Percentiles rank a stretch among this genome's conserved stretches.
phyloP scores from a whole-genome alignment of 495 filamentous ascomycete genomes.

The Trichodelitschia bisporula region DNA sequence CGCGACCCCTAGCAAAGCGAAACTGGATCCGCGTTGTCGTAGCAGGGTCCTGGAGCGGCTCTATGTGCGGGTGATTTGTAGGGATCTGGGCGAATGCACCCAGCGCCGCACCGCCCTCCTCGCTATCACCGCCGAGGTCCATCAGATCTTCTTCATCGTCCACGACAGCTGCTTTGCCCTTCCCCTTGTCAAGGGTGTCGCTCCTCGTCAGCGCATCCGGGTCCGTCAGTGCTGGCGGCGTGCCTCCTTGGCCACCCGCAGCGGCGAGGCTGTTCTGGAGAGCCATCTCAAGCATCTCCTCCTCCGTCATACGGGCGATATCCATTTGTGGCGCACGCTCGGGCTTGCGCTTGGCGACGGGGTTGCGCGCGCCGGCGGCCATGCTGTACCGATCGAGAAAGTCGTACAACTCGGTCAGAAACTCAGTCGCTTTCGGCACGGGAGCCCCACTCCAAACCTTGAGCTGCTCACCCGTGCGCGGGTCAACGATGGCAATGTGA shows the following conservation, averaged over 20 bases:
- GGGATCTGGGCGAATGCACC: conserved; percentile 42
- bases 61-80: conserved; percentile 42
- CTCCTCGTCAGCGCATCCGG: conserved; percentile 64
- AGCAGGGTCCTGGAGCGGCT: conserved; percentile 42
- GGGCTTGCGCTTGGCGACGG: conserved; percentile 57
- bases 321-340: conserved; percentile 39
- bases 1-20: conserved; percentile 49
- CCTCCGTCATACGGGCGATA: conserved; percentile 77
- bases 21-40: conserved; percentile 79
- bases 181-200: conserved; percentile 33
- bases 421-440: conserved; percentile 49
- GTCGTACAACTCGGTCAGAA: conserved; percentile 76
- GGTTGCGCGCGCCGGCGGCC: conserved; percentile 68
- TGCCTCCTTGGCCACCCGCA: conserved; percentile 8
- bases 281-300: conserved; percentile 88
- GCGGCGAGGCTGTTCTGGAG: conserved; percentile 58
- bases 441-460: conserved; percentile 83
- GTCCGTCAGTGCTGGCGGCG: conserved; percentile 27
- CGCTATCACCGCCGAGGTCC: neutral
- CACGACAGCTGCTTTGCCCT: conserved; percentile 17
- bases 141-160: too few species aligned
- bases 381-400: conserved; percentile 91
- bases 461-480: conserved; percentile 86
- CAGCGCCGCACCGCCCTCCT: conserved; percentile 2
- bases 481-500: conserved; percentile 87